phyloP scores from a whole-genome alignment of 2,329 filamentous ascomycete species.

The Setomelanomma holmii region DNA sequence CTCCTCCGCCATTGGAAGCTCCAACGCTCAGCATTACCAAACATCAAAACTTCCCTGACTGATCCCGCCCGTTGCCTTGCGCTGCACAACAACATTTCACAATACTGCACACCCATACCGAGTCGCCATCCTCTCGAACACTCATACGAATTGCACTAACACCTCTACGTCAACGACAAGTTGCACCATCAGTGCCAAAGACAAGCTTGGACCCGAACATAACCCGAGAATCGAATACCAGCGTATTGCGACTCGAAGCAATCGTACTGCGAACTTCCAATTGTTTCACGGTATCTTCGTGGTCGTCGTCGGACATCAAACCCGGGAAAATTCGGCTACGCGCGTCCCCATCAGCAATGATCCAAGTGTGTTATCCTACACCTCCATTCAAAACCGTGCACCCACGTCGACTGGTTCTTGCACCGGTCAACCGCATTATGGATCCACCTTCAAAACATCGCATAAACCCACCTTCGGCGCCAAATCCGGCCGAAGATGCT shows the following conservation, averaged over 20 bases:
- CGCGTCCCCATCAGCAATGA: constrained; percentile 30
- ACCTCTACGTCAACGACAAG: too few relatives aligned
- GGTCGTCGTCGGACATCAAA: too few relatives aligned
- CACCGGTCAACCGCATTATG: constrained; percentile 31
- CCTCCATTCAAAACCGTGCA: constrained; percentile 39
- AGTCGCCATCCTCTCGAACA: background rate
- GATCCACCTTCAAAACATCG: constrained; percentile 46
- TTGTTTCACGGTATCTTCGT: background rate
- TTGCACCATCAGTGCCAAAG: too few relatives aligned
- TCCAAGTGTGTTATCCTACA: constrained; percentile 42
- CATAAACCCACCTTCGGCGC: constrained; percentile 32
- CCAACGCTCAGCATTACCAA: constrained; percentile 14
- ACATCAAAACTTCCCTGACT: constrained; percentile 12
- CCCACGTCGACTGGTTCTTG: constrained; percentile 36
- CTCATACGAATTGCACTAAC: too few relatives aligned
- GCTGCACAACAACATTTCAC: constrained; percentile 3
- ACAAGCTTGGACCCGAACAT: background rate
- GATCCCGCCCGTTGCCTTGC: constrained; percentile 11
- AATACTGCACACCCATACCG: background rate
- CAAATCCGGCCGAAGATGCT: constrained; percentile 50
- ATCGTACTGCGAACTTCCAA: background rate
- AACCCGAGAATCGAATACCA: background rate
- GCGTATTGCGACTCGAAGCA: background rate
- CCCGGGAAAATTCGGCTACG: constrained; percentile 25
- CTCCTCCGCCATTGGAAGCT: constrained; percentile 13